phyloP scores from a whole-genome alignment of 768 basidiomycete species.

The Xerocomellus chrysenteron region DNA sequence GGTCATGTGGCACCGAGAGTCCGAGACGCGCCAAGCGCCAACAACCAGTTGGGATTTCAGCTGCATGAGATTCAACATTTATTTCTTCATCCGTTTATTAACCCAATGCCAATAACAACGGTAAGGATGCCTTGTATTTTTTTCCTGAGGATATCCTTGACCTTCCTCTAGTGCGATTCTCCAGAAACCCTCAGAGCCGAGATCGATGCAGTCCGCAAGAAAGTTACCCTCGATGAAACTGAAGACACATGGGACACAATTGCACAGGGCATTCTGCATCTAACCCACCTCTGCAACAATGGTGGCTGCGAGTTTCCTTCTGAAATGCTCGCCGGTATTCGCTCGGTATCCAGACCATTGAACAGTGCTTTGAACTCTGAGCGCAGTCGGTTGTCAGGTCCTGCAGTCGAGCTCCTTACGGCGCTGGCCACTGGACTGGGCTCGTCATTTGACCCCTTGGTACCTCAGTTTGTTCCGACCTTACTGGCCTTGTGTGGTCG shows the following conservation, averaged over 20 bases:
- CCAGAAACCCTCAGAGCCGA: conserved; percentile 35
- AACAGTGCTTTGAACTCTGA: conserved; percentile 68
- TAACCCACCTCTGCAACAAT: conserved; percentile 50
- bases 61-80: conserved; percentile 14
- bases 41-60: conserved; percentile 9
- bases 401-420: conserved; percentile 62
- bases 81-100: background rate
- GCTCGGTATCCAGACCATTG: conserved; percentile 52
- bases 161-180: conserved; percentile 31
- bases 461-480: conserved; percentile 65
- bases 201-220: conserved; percentile 43
- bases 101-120: conserved; percentile 32
- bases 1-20: conserved; percentile 18
- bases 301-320: conserved; percentile 51
- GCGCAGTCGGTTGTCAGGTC: conserved; percentile 66
- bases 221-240: conserved; percentile 54
- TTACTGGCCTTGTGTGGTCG: conserved; percentile 67
- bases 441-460: conserved; percentile 61
- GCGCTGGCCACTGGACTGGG: conserved; percentile 56
- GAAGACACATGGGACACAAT: conserved; percentile 83
- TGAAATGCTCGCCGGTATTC: conserved; percentile 52
- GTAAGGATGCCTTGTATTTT: background rate
- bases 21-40: conserved; percentile 16
- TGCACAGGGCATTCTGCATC: conserved; percentile 42
- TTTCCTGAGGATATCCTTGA: background rate